phyloP scores from a whole-genome alignment of 2,329 filamentous ascomycete genomes.

The Shiraia bambusicola region DNA sequence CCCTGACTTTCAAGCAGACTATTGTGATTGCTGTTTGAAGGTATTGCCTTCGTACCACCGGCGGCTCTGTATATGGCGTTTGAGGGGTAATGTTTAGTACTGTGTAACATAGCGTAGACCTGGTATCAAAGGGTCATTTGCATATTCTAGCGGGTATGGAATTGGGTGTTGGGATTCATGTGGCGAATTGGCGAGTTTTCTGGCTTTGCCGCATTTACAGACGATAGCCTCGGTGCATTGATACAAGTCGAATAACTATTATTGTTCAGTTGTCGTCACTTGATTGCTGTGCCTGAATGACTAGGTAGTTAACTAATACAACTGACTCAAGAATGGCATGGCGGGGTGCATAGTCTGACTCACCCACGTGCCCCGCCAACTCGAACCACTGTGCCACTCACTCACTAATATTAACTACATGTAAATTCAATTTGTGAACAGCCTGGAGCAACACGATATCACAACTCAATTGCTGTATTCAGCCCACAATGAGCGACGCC shows the following conservation, averaged over 20 bases:
- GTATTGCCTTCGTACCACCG: not conserved
- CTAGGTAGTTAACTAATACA: no score
- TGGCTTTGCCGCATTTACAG: no score
- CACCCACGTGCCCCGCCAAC: no score
- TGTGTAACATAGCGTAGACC: conserved; percentile 1
- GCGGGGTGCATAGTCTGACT: no score
- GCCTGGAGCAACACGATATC: not conserved
- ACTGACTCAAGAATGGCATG: no score
- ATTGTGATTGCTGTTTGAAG: not conserved
- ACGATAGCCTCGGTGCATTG: no score
- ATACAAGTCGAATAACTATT: no score
- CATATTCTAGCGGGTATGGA: not conserved
- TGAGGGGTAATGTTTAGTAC: not conserved
- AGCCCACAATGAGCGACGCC: conserved; percentile 36
- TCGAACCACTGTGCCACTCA: not conserved
- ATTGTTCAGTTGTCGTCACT: no score
- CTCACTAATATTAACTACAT: conserved; percentile 1
- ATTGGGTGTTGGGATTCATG: not conserved
- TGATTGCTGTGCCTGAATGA: no score
- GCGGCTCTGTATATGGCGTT: not conserved
- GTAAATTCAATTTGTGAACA: not conserved
- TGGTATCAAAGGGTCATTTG: not conserved
- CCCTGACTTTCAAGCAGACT: no score
- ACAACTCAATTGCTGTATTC: conserved; percentile 3
- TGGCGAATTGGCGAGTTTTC: not conserved